Percentiles rank a stretch among this genome's conserved stretches.
Conservation (phyloP, 192 early-diverging fungal species). For the Dimargaris xerosporica region DNA sequence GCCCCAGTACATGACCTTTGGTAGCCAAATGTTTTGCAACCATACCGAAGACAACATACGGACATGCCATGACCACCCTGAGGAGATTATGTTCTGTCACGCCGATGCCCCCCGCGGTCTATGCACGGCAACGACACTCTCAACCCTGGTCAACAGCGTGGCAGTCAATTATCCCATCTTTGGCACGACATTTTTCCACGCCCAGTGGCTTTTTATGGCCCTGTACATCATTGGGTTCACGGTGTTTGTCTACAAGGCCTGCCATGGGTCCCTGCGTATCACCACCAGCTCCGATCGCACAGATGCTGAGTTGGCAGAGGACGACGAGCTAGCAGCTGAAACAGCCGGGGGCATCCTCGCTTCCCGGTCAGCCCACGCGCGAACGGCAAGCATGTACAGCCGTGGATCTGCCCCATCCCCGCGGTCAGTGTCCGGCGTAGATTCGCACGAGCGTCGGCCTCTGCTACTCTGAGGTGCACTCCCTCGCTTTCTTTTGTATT, state of each 20-base stretch:
- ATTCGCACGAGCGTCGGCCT: too few species aligned
- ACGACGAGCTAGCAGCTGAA: too few species aligned
- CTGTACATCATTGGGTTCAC: slow-evolving; percentile 23
- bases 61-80: slow-evolving; percentile 29
- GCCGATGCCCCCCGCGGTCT: slow-evolving; percentile 32
- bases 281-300: background rate
- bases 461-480: too few species aligned
- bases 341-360: too few species aligned
- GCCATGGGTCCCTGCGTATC: slow-evolving; percentile 4
- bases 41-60: slow-evolving; percentile 8
- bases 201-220: slow-evolving; percentile 35
- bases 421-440: too few species aligned
- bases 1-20: slow-evolving; percentile 46
- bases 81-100: slow-evolving; percentile 40
- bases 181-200: slow-evolving; percentile 34
- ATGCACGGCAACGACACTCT: slow-evolving; percentile 40
- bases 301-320: too few species aligned
- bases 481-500: too few species aligned
- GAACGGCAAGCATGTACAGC: too few species aligned
- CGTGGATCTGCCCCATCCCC: too few species aligned
- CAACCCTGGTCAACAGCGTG: slow-evolving; percentile 29
- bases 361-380: too few species aligned
- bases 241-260: slow-evolving; percentile 20
- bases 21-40: slow-evolving; percentile 42
- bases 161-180: slow-evolving; percentile 33